Percentiles rank a stretch among this genome's conserved stretches.
Conservation (phyloP, 768 basidiomycete species). For the Lyophyllum decastes region DNA sequence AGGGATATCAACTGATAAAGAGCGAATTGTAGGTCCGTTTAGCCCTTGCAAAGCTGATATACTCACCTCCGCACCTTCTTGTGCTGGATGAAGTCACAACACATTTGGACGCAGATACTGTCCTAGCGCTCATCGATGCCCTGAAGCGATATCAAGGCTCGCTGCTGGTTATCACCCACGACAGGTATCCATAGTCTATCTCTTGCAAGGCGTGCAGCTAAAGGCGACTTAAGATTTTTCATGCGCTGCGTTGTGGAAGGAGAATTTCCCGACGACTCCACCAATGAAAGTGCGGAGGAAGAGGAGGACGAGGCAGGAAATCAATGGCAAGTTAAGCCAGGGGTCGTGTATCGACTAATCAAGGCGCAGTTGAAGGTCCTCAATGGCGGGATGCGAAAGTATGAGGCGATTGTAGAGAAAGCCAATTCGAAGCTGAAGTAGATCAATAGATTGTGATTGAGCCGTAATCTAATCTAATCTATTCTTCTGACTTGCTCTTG, state of each 20-base stretch:
- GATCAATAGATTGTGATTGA: too few species aligned
- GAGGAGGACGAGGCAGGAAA: slow-evolving; percentile 14
- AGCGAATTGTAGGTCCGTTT: slow-evolving; percentile 47
- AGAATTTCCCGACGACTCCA: slow-evolving; percentile 18
- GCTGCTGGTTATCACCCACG: slow-evolving; percentile 67
- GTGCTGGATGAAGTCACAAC: slow-evolving; percentile 66
- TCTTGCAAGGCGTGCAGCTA: background rate
- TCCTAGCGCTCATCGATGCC: slow-evolving; percentile 53
- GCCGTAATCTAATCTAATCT: slow-evolving; percentile 5
- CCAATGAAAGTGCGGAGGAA: slow-evolving; percentile 15
- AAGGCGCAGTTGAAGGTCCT: slow-evolving; percentile 23
- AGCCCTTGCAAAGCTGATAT: slow-evolving; percentile 57
- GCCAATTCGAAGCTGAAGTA: slow-evolving; percentile 15
- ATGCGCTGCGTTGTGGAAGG: slow-evolving; percentile 31
- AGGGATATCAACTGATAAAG: background rate
- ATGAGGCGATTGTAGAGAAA: slow-evolving; percentile 23
- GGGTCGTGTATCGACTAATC: slow-evolving; percentile 22
- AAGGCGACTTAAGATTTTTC: slow-evolving; percentile 19
- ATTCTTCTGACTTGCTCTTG: background rate
- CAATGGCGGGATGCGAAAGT: slow-evolving; percentile 25
- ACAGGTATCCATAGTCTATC: slow-evolving; percentile 24
- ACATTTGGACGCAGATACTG: slow-evolving; percentile 67
- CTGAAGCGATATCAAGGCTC: slow-evolving; percentile 55
- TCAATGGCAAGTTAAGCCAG: slow-evolving; percentile 21
- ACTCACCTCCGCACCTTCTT: slow-evolving; percentile 53